Conservation (phyloP, 192 early-diverging fungal species). For the Podila verticillata region DNA sequence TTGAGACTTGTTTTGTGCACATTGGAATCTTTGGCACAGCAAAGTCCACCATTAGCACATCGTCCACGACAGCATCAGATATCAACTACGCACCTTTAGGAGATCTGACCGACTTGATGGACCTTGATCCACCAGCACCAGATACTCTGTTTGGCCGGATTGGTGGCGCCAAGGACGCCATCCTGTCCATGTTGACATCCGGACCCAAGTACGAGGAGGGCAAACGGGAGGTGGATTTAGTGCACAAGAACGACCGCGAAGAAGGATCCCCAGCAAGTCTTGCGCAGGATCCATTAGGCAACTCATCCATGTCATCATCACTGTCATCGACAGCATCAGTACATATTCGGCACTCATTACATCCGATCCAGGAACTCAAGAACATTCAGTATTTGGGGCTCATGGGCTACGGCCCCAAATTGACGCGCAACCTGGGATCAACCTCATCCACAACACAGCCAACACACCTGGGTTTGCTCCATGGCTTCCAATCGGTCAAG, state of each 20-base stretch:
- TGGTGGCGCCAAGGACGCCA: background rate
- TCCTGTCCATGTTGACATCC: background rate
- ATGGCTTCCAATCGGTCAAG: constrained; percentile 35
- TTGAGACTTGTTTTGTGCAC: constrained; percentile 40
- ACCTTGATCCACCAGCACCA: too few species aligned
- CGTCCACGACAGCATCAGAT: too few species aligned
- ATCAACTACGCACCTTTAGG: too few species aligned
- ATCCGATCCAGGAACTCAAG: constrained; percentile 30
- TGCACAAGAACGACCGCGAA: background rate
- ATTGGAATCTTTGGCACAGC: constrained; percentile 27
- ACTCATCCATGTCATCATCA: background rate
- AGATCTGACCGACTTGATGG: too few species aligned
- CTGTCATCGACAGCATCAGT: background rate
- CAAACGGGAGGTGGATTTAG: background rate
- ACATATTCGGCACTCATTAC: constrained; percentile 10
- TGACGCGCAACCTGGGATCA: background rate
- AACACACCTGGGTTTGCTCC: background rate
- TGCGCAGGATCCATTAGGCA: too few species aligned
- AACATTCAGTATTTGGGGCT: constrained; percentile 36
- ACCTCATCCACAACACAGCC: background rate
- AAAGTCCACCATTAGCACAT: background rate
- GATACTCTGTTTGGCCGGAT: too few species aligned
- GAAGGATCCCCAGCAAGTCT: background rate
- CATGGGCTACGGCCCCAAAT: constrained; percentile 33
- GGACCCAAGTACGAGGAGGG: background rate